Evolutionary conservation across 768 basidiomycete genomes (phyloP).

Genomic region (Tulasnella sp.): DNA sequence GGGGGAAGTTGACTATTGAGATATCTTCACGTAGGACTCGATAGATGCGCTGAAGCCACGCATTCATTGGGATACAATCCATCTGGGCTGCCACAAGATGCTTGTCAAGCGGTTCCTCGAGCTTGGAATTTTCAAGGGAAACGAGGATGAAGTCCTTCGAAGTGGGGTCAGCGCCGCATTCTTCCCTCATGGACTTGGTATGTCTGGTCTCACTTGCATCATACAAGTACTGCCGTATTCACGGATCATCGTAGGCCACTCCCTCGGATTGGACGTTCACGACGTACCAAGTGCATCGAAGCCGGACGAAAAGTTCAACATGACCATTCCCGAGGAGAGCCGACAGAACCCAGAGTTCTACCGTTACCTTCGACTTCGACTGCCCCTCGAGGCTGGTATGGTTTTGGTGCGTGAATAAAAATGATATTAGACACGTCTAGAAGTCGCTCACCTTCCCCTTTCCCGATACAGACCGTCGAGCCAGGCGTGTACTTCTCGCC

Average conservation of each 20-base stretch:
- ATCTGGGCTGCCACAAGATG: conserved; percentile 71
- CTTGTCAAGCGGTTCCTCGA: conserved; percentile 75
- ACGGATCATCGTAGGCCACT: conserved; percentile 52
- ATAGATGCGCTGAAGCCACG: conserved; percentile 64
- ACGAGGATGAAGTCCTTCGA: conserved; percentile 60
- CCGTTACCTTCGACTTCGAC: conserved; percentile 66
- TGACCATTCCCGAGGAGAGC: conserved; percentile 34
- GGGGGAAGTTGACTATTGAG: not conserved
- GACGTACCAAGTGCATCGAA: conserved; percentile 81
- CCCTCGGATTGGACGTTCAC: conserved; percentile 89
- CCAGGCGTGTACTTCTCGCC: conserved; percentile 85
- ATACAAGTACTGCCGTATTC: not conserved
- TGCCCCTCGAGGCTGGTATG: conserved; percentile 70
- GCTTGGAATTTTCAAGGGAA: conserved; percentile 80
- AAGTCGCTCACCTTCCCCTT: not conserved
- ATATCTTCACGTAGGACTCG: conserved; percentile 42
- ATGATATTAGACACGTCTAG: not conserved
- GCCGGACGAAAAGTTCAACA: conserved; percentile 42
- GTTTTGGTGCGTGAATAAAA: conserved; percentile 60
- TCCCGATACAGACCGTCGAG: conserved; percentile 63
- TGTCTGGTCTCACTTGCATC: not conserved
- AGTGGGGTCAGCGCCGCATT: conserved; percentile 77
- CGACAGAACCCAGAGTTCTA: conserved; percentile 58
- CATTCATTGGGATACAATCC: conserved; percentile 85
- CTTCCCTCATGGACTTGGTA: conserved; percentile 77